These are phyloP conservation scores for Chamaecrista fasciculata DNA, from an alignment of 306 rosid species.

Conservation along the genomic window DNA sequence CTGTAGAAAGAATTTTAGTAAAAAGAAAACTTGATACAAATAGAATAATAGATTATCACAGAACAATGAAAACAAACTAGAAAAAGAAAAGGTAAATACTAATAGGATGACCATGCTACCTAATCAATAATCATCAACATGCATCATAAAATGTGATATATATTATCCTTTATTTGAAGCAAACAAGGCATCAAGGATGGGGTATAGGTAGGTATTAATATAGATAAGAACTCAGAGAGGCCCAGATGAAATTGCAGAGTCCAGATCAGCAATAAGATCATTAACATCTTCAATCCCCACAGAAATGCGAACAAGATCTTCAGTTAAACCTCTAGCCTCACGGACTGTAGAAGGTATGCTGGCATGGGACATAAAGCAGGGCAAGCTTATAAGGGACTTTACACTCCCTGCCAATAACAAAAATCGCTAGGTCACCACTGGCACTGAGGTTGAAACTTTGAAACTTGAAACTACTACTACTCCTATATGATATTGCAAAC, in stretches of 20 bases:
- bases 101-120: not conserved
- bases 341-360: slow-evolving; percentile 78
- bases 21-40: not conserved
- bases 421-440: slow-evolving; percentile 8
- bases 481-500: not conserved
- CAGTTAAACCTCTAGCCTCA: slow-evolving; percentile 76
- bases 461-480: not conserved
- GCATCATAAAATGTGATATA: not conserved
- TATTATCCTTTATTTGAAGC: not conserved
- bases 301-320: slow-evolving; percentile 78
- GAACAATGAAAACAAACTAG: not conserved
- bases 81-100: not conserved
- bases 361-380: slow-evolving; percentile 86
- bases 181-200: too few species aligned
- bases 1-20: too few species aligned
- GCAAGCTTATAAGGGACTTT: slow-evolving; percentile 88
- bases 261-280: slow-evolving; percentile 74
- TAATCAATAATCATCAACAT: not conserved
- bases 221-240: slow-evolving; percentile 39
- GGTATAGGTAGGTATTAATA: too few species aligned
- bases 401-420: slow-evolving; percentile 64
- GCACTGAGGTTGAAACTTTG: too few species aligned
- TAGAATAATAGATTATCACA: not conserved
- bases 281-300: slow-evolving; percentile 85
- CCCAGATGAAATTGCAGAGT: slow-evolving; percentile 64